phyloP scores from a whole-genome alignment of 225 moss, liverwort and hornwort genomes.

The Asterella californica region DNA sequence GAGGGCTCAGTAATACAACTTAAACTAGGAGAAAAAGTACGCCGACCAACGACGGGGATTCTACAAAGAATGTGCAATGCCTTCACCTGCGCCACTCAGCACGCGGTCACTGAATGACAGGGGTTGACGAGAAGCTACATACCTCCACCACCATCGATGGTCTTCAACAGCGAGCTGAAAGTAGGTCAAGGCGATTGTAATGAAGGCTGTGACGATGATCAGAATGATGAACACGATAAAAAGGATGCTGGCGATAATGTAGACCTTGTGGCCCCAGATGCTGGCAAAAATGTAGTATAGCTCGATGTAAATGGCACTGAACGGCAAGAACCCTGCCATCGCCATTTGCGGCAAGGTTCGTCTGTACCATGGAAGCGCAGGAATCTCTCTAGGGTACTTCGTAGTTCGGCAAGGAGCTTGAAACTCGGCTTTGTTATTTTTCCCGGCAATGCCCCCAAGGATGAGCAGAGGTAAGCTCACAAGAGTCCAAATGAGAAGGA shows the following conservation, averaged over 20 bases:
- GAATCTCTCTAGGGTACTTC: constrained; percentile 84
- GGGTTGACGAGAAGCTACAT: constrained; percentile 1
- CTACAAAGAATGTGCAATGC: not conserved
- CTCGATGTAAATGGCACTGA: constrained; percentile 98
- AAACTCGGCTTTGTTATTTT: constrained; percentile 82
- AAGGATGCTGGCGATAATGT: constrained; percentile 94
- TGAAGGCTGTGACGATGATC: constrained; percentile 94
- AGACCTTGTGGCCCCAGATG: constrained; percentile 93
- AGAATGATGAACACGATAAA: constrained; percentile 98
- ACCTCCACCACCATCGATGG: constrained; percentile 99
- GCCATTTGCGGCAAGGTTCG: constrained; percentile 90
- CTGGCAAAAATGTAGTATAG: constrained; percentile 95
- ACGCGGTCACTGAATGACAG: not conserved
- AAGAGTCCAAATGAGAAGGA: constrained; percentile 84
- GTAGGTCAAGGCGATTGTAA: constrained; percentile 92
- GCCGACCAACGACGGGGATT: not conserved
- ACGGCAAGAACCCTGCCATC: constrained; percentile 95
- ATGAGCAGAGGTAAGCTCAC: constrained; percentile 86
- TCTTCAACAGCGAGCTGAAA: constrained; percentile 99
- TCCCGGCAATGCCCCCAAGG: constrained; percentile 88
- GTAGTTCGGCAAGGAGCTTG: constrained; percentile 94
- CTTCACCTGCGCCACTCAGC: not conserved
- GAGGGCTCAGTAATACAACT: too few relatives aligned
- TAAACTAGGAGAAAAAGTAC: too few relatives aligned
- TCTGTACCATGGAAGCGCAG: constrained; percentile 92